Percentiles rank a stretch among this genome's conserved stretches.
phyloP scores from a whole-genome alignment of 208 protist genomes.

The Novymonas esmeraldas region DNA sequence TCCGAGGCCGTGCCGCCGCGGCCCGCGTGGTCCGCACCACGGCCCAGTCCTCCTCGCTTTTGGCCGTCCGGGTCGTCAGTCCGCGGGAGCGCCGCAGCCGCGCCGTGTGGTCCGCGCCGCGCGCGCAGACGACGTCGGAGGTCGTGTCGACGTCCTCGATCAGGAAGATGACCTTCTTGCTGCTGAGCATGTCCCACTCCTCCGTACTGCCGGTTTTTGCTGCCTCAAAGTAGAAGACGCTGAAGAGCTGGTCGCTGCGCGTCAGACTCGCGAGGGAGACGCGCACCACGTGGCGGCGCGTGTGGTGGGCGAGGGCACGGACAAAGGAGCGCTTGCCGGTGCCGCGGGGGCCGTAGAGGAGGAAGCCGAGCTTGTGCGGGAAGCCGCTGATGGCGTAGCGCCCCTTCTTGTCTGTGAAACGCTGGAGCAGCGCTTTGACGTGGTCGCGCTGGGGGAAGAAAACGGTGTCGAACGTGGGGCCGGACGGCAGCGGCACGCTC shows the following conservation, averaged over 20 bases:
- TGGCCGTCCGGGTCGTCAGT: slow-evolving; percentile 17
- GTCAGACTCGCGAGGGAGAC: slow-evolving; percentile 13
- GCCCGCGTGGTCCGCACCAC: too few species aligned
- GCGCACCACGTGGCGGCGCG: slow-evolving; percentile 29
- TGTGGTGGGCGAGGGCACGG: slow-evolving; percentile 29
- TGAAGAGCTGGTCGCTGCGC: slow-evolving; percentile 22
- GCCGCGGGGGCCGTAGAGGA: slow-evolving; percentile 29
- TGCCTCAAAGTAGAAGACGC: slow-evolving; percentile 19
- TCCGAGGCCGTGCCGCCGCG: too few species aligned
- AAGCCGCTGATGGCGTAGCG: slow-evolving; percentile 30
- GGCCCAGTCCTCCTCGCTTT: too few species aligned
- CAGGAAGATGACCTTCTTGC: slow-evolving; percentile 33
- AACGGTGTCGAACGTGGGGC: slow-evolving; percentile 26
- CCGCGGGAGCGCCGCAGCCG: slow-evolving; percentile 11
- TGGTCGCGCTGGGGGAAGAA: slow-evolving; percentile 18
- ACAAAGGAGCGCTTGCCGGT: slow-evolving; percentile 37
- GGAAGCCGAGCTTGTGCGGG: slow-evolving; percentile 29
- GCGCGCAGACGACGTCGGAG: slow-evolving; percentile 12
- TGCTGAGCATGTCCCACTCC: slow-evolving; percentile 27
- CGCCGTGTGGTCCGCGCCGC: background rate
- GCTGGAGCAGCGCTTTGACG: slow-evolving; percentile 17
- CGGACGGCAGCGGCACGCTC: slow-evolving; percentile 9
- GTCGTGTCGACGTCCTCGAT: slow-evolving; percentile 28
- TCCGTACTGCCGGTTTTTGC: background rate
- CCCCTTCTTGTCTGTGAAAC: slow-evolving; percentile 16